Conservation (phyloP, 139 green algal species). For the Chlorella sp. region DNA sequence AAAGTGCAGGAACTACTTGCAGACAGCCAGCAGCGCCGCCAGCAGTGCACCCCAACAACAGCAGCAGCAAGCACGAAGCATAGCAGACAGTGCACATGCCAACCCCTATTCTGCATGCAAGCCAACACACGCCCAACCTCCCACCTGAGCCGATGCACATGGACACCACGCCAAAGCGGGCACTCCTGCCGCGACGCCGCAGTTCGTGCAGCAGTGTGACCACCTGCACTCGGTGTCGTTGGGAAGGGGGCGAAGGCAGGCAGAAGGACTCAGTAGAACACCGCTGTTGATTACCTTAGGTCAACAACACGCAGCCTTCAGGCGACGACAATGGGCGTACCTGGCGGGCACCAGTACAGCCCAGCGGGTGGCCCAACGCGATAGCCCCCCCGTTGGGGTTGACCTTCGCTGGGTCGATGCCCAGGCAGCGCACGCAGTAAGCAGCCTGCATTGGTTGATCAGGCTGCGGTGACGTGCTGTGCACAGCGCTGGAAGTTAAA, state of each 20-base stretch:
- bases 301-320: background rate
- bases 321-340: background rate
- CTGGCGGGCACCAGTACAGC: constrained; percentile 74
- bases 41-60: too few relatives aligned
- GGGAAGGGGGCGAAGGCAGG: background rate
- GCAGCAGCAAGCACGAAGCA: background rate
- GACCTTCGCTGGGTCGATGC: constrained; percentile 88
- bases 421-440: constrained; percentile 90
- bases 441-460: constrained; percentile 90
- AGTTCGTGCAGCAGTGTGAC: constrained; percentile 98
- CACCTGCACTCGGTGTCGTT: constrained; percentile 66
- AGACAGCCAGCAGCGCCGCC: too few relatives aligned
- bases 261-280: background rate
- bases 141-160: constrained; percentile 96
- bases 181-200: constrained; percentile 79
- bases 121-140: background rate
- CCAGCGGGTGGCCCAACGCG: constrained; percentile 96
- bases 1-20: too few relatives aligned
- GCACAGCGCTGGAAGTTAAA: too few relatives aligned
- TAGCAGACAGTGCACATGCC: background rate
- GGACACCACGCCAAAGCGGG: constrained; percentile 94
- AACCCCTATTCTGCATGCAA: background rate
- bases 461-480: too few relatives aligned
- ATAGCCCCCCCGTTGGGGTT: constrained; percentile 99
- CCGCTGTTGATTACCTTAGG: too few relatives aligned